Base-by-base conservation (phyloP, 495 filamentous ascomycete species). In the Corynascus novoguineensis region DNA sequence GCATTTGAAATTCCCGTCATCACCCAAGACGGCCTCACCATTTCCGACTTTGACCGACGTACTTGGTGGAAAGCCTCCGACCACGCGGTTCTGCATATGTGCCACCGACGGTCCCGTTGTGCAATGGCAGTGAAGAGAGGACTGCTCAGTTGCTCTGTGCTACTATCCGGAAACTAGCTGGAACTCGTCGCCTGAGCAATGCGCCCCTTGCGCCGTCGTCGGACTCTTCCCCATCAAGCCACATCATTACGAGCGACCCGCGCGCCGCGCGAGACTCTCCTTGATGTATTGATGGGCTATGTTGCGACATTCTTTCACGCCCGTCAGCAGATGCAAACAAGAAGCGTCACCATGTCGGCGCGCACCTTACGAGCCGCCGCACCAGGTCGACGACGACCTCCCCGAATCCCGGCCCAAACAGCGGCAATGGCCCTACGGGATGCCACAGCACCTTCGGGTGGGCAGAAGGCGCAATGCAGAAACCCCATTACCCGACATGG, bases 261-360 rank as follows among this genome's bases (percentile, higher is more conserved):
- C 12, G 3, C 49, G 6, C 5, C 19, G 17, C 35, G 15, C 2
- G 10, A 27, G 10, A 21, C 24, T n/a, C 60, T 65, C 22, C 67
- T 71, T 29, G 71, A 78, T 53, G 68, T 59, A 9, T 74, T 77
- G 47, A 67, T 71, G 67, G 71, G 71, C 54, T 79, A 78, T 47
- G 67, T 81, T 41, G 71, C 75, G 7, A 75, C 68, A 6, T 77
- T 81, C 59, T 77, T 75, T 65, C 71, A 75, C 45, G 4, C 58
- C 63, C 44, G 29, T 29, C 31, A 27, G 24, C 46, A 58, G 4
- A 28, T 15, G 21, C 53, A 45, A 5, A 46, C 55, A 5, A 54
- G 41, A 31, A 53, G 29, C 21, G 8, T 49, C 47, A 44, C 47
- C 53, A 62, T 66, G 48, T 55, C 51, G 9, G 58, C 37, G 15